phyloP scores from a whole-genome alignment of 176 grass and related monocot genomes.

The Melocanna baccifera region DNA sequence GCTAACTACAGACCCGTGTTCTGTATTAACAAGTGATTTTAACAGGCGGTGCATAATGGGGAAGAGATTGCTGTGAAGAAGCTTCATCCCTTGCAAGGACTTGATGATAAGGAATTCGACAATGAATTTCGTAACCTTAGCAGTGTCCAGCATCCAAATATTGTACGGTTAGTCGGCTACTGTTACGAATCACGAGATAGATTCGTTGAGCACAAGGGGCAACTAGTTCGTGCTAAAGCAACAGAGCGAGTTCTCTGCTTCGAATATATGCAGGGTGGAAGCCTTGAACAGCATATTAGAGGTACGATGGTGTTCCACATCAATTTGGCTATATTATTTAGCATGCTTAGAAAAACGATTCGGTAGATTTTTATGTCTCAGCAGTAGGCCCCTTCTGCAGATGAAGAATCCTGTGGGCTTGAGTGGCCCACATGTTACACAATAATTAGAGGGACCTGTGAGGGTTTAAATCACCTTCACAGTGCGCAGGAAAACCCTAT shows the following conservation, averaged over 20 bases:
- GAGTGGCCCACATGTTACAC: not conserved
- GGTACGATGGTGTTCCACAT: not conserved
- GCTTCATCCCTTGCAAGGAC: not conserved
- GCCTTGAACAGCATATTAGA: not conserved
- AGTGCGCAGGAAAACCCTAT: not conserved
- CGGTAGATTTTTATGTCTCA: too few relatives aligned
- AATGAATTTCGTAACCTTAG: not conserved
- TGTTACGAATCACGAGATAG: not conserved
- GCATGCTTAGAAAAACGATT: not conserved
- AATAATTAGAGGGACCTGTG: not conserved
- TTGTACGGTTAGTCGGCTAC: not conserved
- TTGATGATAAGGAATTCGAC: not conserved
- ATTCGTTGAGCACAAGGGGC: not conserved
- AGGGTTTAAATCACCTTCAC: conserved; percentile 9
- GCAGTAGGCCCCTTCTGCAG: not conserved
- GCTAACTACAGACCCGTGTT: not conserved
- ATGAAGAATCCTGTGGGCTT: not conserved
- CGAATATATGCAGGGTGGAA: not conserved
- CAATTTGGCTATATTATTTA: not conserved
- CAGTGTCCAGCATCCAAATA: not conserved
- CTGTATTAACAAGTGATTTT: not conserved
- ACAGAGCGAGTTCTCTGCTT: not conserved
- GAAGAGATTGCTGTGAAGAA: not conserved
- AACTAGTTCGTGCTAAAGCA: not conserved
- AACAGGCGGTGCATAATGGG: not conserved